Evolutionary conservation across 2,329 filamentous ascomycete genomes (phyloP).

Genomic region (Paracoccidioides brasiliensis): DNA sequence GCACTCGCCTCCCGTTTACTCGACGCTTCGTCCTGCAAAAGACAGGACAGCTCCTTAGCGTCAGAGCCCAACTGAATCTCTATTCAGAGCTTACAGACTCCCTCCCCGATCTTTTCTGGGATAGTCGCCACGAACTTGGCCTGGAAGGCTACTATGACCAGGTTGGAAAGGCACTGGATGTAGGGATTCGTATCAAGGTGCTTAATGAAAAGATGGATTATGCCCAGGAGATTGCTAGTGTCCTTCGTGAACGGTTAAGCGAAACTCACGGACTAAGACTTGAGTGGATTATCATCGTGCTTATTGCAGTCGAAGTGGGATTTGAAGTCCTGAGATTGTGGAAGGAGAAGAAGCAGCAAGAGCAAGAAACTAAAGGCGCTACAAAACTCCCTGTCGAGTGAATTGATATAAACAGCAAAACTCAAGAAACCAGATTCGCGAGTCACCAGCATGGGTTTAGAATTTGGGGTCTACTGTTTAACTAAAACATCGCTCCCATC

Average conservation of each 20-base stretch:
- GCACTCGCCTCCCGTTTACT: slow-evolving; percentile 49
- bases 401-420: not conserved
- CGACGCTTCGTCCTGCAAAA: slow-evolving; percentile 78
- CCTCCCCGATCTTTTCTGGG: slow-evolving; percentile 94
- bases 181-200: slow-evolving; percentile 77
- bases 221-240: slow-evolving; percentile 83
- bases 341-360: slow-evolving; percentile 43
- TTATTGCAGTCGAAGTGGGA: slow-evolving; percentile 84
- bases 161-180: slow-evolving; percentile 78
- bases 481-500: not conserved
- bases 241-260: slow-evolving; percentile 74
- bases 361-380: slow-evolving; percentile 12
- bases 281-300: slow-evolving; percentile 89
- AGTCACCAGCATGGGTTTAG: not conserved
- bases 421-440: not conserved
- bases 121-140: slow-evolving; percentile 73
- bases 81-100: slow-evolving; percentile 95
- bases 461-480: not conserved
- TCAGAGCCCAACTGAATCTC: slow-evolving; percentile 86
- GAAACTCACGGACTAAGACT: slow-evolving; percentile 80
- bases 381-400: not conserved
- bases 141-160: slow-evolving; percentile 93
- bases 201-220: slow-evolving; percentile 98
- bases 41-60: slow-evolving; percentile 78
- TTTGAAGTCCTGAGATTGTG: slow-evolving; percentile 70